Percentiles rank a stretch among this genome's conserved stretches.
Conservation (phyloP, 306 rosid species). For the Sicyos edulis region DNA sequence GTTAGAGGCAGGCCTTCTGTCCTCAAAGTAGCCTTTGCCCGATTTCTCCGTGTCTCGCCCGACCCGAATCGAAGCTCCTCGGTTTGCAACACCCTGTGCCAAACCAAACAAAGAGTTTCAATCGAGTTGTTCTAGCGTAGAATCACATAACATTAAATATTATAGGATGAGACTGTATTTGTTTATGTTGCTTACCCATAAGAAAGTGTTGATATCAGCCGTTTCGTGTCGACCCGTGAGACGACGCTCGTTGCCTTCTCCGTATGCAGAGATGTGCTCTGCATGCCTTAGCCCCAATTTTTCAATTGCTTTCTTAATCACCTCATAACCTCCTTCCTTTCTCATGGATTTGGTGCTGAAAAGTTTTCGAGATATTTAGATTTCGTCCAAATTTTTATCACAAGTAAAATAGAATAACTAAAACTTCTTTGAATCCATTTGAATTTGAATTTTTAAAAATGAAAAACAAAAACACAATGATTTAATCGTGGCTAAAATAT, state of each 20-base stretch:
- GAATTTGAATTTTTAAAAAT: not conserved
- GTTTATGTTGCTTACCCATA: constrained; percentile 41
- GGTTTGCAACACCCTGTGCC: constrained; percentile 60
- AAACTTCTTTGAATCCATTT: too few species aligned
- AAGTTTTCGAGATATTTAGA: not conserved
- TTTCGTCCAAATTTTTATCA: too few species aligned
- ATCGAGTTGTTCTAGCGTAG: not conserved
- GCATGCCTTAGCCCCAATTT: constrained; percentile 42
- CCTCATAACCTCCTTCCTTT: constrained; percentile 45
- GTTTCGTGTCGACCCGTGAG: constrained; percentile 60
- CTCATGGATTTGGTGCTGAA: constrained; percentile 62
- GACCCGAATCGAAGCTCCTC: constrained; percentile 64
- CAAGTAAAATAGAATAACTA: too few species aligned
- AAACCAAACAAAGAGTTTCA: not conserved
- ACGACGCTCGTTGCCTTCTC: constrained; percentile 66
- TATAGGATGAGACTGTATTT: not conserved
- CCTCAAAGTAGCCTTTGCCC: constrained; percentile 68
- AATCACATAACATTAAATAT: too few species aligned
- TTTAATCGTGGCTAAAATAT: too few species aligned
- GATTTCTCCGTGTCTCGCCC: constrained; percentile 62
- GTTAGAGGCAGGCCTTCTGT: constrained; percentile 74
- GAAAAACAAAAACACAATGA: too few species aligned
- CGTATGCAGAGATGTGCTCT: constrained; percentile 61
- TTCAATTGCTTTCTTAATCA: constrained; percentile 50
- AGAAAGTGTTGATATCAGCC: constrained; percentile 47